Percentiles rank a stretch among this genome's conserved stretches.
phyloP scores from a whole-genome alignment of 2,329 filamentous ascomycete species.

The Botryotinia narcissicola region DNA sequence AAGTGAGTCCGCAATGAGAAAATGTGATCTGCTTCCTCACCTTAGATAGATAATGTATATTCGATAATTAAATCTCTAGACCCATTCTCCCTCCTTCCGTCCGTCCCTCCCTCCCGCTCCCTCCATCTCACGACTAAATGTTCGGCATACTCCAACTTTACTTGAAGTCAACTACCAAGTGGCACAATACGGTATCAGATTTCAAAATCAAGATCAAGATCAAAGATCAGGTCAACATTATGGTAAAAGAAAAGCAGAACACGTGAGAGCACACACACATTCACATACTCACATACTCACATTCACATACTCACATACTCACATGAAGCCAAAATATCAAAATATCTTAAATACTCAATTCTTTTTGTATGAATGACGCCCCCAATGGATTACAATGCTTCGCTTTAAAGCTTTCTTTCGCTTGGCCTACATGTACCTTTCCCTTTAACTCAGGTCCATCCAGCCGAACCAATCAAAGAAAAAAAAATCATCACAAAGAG shows the following conservation, averaged over 20 bases:
- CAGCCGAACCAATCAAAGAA: neutral
- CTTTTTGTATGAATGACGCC: conserved; percentile 14
- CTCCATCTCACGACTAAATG: neutral
- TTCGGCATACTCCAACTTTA: neutral
- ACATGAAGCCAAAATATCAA: neutral
- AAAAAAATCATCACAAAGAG: neutral
- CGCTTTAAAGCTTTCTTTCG: neutral
- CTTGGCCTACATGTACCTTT: neutral
- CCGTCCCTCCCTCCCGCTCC: neutral
- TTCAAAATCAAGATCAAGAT: neutral
- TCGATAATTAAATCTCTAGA: neutral
- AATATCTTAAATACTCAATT: neutral
- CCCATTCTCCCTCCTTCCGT: neutral
- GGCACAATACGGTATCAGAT: neutral
- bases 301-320: neutral
- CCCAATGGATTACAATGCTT: conserved; percentile 11
- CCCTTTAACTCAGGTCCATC: conserved; percentile 7
- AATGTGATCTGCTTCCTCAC: no score
- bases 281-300: neutral
- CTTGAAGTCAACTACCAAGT: neutral
- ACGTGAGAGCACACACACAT: neutral
- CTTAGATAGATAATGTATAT: neutral
- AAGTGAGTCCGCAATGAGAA: neutral
- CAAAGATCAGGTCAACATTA: neutral
- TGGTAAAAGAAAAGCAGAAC: neutral